Evolutionary conservation across 192 early-diverging fungal species (phyloP).

Genomic region (Rhizoclosmatium sp.): DNA sequence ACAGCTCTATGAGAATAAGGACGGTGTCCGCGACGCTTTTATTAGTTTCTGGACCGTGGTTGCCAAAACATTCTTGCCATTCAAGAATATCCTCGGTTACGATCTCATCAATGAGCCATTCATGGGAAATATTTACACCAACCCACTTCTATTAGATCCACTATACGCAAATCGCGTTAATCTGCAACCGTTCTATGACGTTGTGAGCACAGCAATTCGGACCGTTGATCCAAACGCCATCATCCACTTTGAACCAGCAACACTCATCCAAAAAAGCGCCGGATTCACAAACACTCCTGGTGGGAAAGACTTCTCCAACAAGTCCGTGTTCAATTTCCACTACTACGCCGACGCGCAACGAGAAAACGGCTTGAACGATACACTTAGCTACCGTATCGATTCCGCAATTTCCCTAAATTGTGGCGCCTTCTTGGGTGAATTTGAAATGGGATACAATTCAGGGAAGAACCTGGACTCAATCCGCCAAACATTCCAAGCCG

Average conservation of each 20-base stretch:
- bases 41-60: constrained; percentile 65
- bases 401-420: neutral
- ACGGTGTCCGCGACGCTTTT: constrained; percentile 62
- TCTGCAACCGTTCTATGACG: constrained; percentile 62
- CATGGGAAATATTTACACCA: constrained; percentile 49
- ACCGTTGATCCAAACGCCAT: constrained; percentile 61
- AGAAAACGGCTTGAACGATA: constrained; percentile 2
- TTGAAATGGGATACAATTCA: constrained; percentile 31
- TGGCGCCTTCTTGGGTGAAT: constrained; percentile 32
- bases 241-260: constrained; percentile 69
- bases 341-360: constrained; percentile 24
- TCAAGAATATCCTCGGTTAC: constrained; percentile 67
- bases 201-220: constrained; percentile 57
- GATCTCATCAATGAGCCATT: constrained; percentile 74
- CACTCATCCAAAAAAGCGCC: constrained; percentile 17
- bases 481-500: neutral
- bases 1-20: constrained; percentile 63
- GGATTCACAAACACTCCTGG: constrained; percentile 37
- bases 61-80: constrained; percentile 53
- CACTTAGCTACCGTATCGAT: constrained; percentile 34
- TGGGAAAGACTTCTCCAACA: neutral
- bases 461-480: constrained; percentile 2
- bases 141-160: constrained; percentile 57
- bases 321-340: constrained; percentile 35
- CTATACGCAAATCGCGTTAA: constrained; percentile 50